Evolutionary conservation across 441 rosid genomes (phyloP).

Genomic region (Populus tomentosa): DNA sequence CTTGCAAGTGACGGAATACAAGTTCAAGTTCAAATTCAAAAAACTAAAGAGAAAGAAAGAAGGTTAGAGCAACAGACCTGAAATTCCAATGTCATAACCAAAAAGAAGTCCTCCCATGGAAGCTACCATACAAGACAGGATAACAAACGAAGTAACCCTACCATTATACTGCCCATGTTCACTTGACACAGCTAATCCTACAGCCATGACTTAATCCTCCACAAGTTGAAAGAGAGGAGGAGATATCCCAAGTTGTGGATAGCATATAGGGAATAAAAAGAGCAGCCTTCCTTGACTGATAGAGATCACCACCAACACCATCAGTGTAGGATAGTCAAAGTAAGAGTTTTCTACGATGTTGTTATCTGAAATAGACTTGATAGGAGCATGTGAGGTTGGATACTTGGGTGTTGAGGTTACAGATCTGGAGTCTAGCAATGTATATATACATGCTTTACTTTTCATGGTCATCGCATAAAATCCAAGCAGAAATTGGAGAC

Average conservation of each 20-base stretch:
- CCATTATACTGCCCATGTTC: slow-evolving; percentile 34
- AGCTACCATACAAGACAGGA: slow-evolving; percentile 65
- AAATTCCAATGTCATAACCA: slow-evolving; percentile 72
- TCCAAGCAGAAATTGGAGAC: neutral
- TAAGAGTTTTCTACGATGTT: neutral
- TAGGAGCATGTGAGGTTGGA: neutral
- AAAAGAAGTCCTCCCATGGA: slow-evolving; percentile 80
- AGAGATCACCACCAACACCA: neutral
- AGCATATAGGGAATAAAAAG: neutral
- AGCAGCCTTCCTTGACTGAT: slow-evolving; percentile 7
- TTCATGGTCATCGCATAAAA: neutral
- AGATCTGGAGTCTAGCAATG: neutral
- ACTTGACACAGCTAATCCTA: slow-evolving; percentile 22
- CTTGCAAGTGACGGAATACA: too few relatives aligned
- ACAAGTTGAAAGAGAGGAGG: neutral
- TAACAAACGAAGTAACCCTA: slow-evolving; percentile 44
- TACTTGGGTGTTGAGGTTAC: neutral
- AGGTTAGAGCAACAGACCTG: slow-evolving; percentile 31
- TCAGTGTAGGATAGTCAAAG: slow-evolving; percentile 1
- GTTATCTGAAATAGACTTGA: neutral
- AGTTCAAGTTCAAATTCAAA: too few relatives aligned
- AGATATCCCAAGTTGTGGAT: neutral
- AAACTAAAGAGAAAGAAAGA: neutral
- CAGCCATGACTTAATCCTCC: slow-evolving; percentile 31
- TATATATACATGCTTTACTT: too few relatives aligned